Percentiles rank a stretch among this genome's conserved stretches.
Conservation (phyloP, 768 basidiomycete genomes). For the Termitomyces sp. region DNA sequence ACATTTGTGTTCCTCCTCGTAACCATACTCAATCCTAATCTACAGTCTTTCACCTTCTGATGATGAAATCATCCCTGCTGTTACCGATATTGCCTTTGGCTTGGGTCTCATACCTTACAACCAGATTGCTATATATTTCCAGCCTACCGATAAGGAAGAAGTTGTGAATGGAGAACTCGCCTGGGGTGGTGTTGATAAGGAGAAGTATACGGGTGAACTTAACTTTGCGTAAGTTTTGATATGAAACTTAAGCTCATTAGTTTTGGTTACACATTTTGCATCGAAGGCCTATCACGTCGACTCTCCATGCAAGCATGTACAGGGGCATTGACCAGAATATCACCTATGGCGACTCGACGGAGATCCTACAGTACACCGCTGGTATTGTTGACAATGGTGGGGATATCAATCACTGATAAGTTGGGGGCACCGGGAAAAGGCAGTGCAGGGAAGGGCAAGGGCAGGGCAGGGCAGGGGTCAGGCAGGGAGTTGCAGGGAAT, state of each 20-base stretch:
- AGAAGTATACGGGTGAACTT: slow-evolving; percentile 40
- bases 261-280: too few species aligned
- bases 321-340: slow-evolving; percentile 62
- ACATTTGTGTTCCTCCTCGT: background rate
- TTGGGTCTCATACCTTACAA: slow-evolving; percentile 35
- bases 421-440: too few species aligned
- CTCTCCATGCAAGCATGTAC: slow-evolving; percentile 40
- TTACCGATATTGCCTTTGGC: slow-evolving; percentile 50
- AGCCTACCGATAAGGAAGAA: slow-evolving; percentile 33
- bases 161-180: slow-evolving; percentile 47
- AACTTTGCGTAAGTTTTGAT: slow-evolving; percentile 32
- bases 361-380: slow-evolving; percentile 40
- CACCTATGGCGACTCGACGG: slow-evolving; percentile 40
- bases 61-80: slow-evolving; percentile 41
- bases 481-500: too few species aligned
- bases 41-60: slow-evolving; percentile 20
- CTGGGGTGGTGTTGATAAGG: slow-evolving; percentile 46
- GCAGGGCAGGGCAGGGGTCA: too few species aligned
- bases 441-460: too few species aligned
- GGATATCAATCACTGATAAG: background rate
- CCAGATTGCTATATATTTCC: slow-evolving; percentile 47
- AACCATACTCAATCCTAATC: background rate
- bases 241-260: too few species aligned
- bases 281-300: slow-evolving; percentile 41
- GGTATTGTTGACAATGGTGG: slow-evolving; percentile 60